Base-by-base conservation (phyloP, 306 rosid genomes). In the Boehmeria nivea region DNA sequence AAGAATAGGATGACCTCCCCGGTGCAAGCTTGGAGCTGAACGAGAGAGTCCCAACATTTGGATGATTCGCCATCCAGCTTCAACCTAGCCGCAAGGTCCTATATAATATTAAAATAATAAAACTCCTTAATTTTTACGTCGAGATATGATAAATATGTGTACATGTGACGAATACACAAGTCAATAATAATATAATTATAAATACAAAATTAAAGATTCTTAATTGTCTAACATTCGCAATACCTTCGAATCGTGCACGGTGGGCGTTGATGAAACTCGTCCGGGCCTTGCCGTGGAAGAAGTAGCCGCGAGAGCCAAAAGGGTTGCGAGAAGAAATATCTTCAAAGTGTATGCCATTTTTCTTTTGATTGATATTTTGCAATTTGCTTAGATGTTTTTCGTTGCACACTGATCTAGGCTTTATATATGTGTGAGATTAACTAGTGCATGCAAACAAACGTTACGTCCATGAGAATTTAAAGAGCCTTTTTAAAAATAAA, bases 21-120 rank as follows among this genome's bases (percentile, higher is more conserved):
- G 8, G 73, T 72, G 62, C 95, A 83, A 10, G 86, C 70, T 61
- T 78, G 83, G 5, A 87, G 77, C 52, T 67, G 51, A 18, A 78
- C 59, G 28, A 83, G 38, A 1, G 88, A 81, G 4, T 78, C 84
- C 93, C 93, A 87, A 34, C 95, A 83, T 13, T 68, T 67, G 0
- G 70, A 42, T 12, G 85, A 18, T 17, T 59, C 75, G 6, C 61
- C 80, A 52, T 68, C 76, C 15, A 82, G 12, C 51, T 69, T 81
- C 72, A 81, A 56, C 59, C 84, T 68, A 0, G 63, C 43, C 1
- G 31, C 60, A 0, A 81, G 75, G 42, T 67, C 47, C 3, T 31
- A n/a, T n/a, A n/a, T n/a, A n/a, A n/a, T n/a, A n/a, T n/a, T n/a
- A n/a, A n/a, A n/a, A n/a, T n/a, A n/a, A n/a, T n/a, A n/a, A n/a